Percentiles rank a stretch among this genome's conserved stretches.
These are phyloP conservation scores for Pisolithus microcarpus DNA, from an alignment of 768 basidiomycete species.

Conservation along the genomic window DNA sequence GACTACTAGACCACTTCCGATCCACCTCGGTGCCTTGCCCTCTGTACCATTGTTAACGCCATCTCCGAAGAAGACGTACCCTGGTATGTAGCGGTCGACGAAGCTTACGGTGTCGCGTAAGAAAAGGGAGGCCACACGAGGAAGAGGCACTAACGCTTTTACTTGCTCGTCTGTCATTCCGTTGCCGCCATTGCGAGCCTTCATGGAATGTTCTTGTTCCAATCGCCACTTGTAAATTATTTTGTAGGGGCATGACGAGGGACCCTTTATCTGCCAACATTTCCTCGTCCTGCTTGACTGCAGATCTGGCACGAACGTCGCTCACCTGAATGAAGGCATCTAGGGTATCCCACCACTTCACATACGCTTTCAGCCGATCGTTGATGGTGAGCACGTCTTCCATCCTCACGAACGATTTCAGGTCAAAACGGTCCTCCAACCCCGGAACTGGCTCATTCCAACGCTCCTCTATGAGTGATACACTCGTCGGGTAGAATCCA, in stretches of 20 bases:
- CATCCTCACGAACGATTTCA: slow-evolving; percentile 33
- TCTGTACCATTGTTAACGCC: slow-evolving; percentile 37
- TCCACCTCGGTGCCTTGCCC: slow-evolving; percentile 31
- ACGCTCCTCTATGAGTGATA: slow-evolving; percentile 41
- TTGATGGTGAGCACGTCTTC: slow-evolving; percentile 61
- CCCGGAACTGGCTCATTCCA: slow-evolving; percentile 36
- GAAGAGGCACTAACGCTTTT: slow-evolving; percentile 35
- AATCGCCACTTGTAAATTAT: slow-evolving; percentile 84
- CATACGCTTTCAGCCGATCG: slow-evolving; percentile 50
- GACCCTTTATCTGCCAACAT: slow-evolving; percentile 33
- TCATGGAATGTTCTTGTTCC: slow-evolving; percentile 89
- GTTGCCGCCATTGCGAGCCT: slow-evolving; percentile 68
- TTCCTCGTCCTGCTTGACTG: slow-evolving; percentile 1
- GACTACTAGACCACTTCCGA: slow-evolving; percentile 44
- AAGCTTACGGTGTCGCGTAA: slow-evolving; percentile 43
- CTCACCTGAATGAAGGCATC: slow-evolving; percentile 72
- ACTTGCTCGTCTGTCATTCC: slow-evolving; percentile 86
- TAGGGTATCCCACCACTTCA: slow-evolving; percentile 62
- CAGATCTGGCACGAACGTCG: not conserved
- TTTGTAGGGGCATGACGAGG: slow-evolving; percentile 29
- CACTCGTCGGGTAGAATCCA: slow-evolving; percentile 66
- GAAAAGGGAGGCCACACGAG: not conserved
- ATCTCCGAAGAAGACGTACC: slow-evolving; percentile 80
- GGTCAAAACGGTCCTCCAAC: slow-evolving; percentile 27
- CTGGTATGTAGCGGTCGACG: slow-evolving; percentile 89